Conservation (phyloP, 495 filamentous ascomycete genomes). For the Penicillium goetzii region DNA sequence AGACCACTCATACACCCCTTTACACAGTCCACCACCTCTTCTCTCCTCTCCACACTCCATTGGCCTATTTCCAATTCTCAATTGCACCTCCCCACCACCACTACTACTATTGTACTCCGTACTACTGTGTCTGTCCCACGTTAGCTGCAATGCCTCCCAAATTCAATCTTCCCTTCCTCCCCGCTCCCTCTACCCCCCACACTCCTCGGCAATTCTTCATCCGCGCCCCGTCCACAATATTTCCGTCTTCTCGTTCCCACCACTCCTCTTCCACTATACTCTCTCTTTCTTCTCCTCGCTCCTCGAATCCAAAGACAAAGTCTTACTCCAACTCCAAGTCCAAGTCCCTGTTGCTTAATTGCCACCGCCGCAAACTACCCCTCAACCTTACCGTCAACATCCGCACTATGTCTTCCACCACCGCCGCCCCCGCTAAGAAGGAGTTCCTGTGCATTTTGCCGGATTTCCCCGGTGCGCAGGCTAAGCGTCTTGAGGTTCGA, state of each 20-base stretch:
- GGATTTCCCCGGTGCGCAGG: slow-evolving; percentile 68
- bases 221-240: slow-evolving; percentile 13
- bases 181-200: slow-evolving; percentile 30
- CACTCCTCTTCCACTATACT: not conserved
- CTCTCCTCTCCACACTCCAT: not conserved
- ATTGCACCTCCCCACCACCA: not conserved
- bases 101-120: not conserved
- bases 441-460: slow-evolving; percentile 89
- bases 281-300: not conserved
- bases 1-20: not conserved
- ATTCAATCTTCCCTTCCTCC: slow-evolving; percentile 10
- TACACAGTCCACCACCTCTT: not conserved
- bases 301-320: not conserved
- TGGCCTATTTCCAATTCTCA: not conserved
- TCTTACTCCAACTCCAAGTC: not conserved
- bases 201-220: slow-evolving; percentile 20
- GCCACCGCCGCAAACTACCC: not conserved
- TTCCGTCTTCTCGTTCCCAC: slow-evolving; percentile 9
- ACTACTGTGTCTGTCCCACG: not conserved
- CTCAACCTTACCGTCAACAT: not conserved
- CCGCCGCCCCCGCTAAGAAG: slow-evolving; percentile 51
- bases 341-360: not conserved
- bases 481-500: slow-evolving; percentile 72
- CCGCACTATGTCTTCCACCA: slow-evolving; percentile 39
- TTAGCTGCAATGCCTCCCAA: slow-evolving; percentile 5